These are phyloP conservation scores for Tuctoria greenei DNA, from an alignment of 176 grass and related monocot species.

Conservation along the genomic window DNA sequence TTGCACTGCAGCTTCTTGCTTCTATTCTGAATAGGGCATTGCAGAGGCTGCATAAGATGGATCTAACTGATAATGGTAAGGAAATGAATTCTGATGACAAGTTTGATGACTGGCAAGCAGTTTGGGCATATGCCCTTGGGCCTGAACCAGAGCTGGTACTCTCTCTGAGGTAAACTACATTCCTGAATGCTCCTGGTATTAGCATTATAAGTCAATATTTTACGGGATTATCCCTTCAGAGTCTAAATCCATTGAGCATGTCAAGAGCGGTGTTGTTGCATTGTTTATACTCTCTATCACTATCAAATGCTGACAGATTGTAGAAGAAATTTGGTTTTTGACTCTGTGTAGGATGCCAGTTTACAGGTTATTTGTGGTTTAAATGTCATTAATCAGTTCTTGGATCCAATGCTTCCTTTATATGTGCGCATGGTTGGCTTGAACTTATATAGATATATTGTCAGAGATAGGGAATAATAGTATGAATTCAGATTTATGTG, in stretches of 20 bases:
- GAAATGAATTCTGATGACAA: conserved; percentile 42
- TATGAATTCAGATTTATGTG: background rate
- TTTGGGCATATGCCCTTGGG: conserved; percentile 91
- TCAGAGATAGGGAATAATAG: background rate
- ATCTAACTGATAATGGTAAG: conserved; percentile 41
- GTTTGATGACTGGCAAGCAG: conserved; percentile 85
- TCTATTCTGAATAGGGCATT: conserved; percentile 70
- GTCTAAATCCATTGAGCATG: background rate
- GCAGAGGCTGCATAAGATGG: conserved; percentile 61
- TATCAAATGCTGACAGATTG: background rate
- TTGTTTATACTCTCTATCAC: background rate
- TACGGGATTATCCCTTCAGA: background rate
- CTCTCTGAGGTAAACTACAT: conserved; percentile 68
- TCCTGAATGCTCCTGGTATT: background rate
- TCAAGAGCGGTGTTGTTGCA: background rate
- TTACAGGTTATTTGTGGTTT: background rate
- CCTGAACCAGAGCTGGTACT: conserved; percentile 87
- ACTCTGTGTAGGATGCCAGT: background rate
- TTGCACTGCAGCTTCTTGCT: conserved; percentile 84
- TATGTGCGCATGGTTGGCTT: background rate
- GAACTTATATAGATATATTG: background rate
- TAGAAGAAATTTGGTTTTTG: background rate
- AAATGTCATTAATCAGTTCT: background rate
- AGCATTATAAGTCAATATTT: conserved; percentile 4
- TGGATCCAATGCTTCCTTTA: background rate